Evolutionary conservation across 495 filamentous ascomycete species (phyloP).

Genomic region (Wilcoxina mikolae): DNA sequence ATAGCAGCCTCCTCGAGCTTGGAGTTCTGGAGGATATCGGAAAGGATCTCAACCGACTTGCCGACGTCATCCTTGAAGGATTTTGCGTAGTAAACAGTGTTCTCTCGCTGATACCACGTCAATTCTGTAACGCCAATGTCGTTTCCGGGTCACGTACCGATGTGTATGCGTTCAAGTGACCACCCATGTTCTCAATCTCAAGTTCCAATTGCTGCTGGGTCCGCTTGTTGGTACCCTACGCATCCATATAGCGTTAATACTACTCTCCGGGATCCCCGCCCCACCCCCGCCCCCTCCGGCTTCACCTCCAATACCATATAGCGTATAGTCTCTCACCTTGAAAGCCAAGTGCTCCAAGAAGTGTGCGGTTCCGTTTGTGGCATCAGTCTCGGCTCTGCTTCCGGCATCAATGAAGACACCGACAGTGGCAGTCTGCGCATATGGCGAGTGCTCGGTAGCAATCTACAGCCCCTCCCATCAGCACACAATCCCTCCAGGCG

Average conservation of each 20-base stretch:
- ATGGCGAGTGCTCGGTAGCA: constrained; percentile 93
- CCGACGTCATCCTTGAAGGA: constrained; percentile 95
- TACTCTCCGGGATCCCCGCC: constrained; percentile 12
- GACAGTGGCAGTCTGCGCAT: constrained; percentile 95
- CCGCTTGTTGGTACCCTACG: constrained; percentile 75
- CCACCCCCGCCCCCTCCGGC: constrained; percentile 10
- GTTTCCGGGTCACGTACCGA: constrained; percentile 51
- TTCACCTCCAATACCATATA: not conserved
- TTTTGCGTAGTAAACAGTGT: constrained; percentile 99
- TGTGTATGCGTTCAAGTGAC: constrained; percentile 98
- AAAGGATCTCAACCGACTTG: constrained; percentile 88
- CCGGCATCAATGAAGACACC: constrained; percentile 99
- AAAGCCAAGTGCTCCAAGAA: constrained; percentile 99
- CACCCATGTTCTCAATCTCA: constrained; percentile 99
- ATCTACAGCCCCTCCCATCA: constrained; percentile 41
- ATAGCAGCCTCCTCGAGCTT: constrained; percentile 87
- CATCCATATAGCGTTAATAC: constrained; percentile 19
- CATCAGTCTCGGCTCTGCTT: constrained; percentile 92
- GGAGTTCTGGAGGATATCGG: constrained; percentile 98
- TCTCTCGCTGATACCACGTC: constrained; percentile 56
- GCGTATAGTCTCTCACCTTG: constrained; percentile 49
- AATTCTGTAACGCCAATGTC: not conserved
- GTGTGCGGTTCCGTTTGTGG: constrained; percentile 97
- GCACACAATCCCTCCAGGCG: constrained; percentile 26
- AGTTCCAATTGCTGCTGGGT: constrained; percentile 94